phyloP scores from a whole-genome alignment of 805 yeast species.

The Ogataea polymorpha region DNA sequence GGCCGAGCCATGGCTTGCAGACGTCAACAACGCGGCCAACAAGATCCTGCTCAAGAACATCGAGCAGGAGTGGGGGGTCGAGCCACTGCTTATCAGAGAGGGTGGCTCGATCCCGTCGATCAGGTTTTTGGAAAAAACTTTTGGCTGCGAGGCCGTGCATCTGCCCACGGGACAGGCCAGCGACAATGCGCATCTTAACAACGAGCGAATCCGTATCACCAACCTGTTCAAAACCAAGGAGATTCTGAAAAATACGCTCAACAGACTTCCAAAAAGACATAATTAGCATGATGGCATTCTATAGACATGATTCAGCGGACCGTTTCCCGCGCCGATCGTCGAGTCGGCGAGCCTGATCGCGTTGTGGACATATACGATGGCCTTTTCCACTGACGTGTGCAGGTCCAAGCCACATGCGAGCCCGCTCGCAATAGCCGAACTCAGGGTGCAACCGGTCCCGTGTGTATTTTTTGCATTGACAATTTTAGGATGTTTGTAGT shows the following conservation, averaged over 20 bases:
- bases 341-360: constrained; percentile 48
- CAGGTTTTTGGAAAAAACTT: constrained; percentile 75
- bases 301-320: constrained; percentile 66
- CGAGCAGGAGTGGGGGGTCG: constrained; percentile 67
- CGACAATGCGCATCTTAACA: constrained; percentile 89
- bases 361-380: constrained; percentile 62
- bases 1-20: constrained; percentile 97
- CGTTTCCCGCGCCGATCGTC: constrained; percentile 52
- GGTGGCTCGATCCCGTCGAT: constrained; percentile 97
- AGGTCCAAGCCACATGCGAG: constrained; percentile 53
- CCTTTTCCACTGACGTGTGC: constrained; percentile 47
- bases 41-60: constrained; percentile 62
- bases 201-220: constrained; percentile 77
- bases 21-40: constrained; percentile 72
- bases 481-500: constrained; percentile 44
- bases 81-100: constrained; percentile 86
- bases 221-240: constrained; percentile 73
- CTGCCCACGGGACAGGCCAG: constrained; percentile 95
- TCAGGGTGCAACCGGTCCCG: constrained; percentile 86
- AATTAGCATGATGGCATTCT: constrained; percentile 2
- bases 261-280: constrained; percentile 34
- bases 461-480: constrained; percentile 57
- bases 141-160: constrained; percentile 89
- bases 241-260: constrained; percentile 54
- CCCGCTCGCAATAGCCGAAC: constrained; percentile 74